Percentiles rank a stretch among this genome's conserved stretches.
Evolutionary conservation across 164 flowering plant genomes (phyloP).

Genomic region (Dillenia turbinata): DNA sequence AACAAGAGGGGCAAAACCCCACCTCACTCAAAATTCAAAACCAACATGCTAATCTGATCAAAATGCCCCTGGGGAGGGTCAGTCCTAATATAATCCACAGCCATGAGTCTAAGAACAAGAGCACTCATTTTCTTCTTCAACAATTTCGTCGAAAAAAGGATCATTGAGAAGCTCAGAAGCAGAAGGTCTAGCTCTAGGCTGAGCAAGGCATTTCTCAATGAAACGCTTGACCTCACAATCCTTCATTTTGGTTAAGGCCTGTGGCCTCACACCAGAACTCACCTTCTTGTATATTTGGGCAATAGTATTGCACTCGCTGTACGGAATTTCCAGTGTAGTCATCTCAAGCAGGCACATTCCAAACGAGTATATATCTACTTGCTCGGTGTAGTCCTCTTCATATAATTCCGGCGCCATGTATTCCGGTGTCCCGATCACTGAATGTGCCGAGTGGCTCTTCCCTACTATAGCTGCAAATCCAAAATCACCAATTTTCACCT

Average conservation of each 20-base stretch:
- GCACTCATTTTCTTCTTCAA: constrained; percentile 35
- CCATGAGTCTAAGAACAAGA: not conserved
- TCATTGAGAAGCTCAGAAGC: constrained; percentile 64
- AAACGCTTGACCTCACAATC: constrained; percentile 57
- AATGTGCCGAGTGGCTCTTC: constrained; percentile 64
- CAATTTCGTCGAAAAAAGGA: constrained; percentile 52
- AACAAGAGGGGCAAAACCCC: too few relatives aligned
- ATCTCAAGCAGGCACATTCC: constrained; percentile 75
- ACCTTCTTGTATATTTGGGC: constrained; percentile 77
- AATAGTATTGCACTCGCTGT: constrained; percentile 64
- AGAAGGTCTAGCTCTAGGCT: constrained; percentile 59
- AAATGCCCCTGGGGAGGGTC: not conserved
- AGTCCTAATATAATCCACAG: not conserved
- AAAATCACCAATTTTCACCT: constrained; percentile 84
- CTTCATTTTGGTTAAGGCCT: constrained; percentile 50
- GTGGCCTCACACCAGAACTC: constrained; percentile 53
- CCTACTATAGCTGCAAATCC: constrained; percentile 74
- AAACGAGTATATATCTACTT: constrained; percentile 75
- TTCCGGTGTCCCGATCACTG: constrained; percentile 76
- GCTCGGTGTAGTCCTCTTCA: constrained; percentile 74
- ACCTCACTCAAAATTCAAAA: too few relatives aligned
- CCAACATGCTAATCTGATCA: too few relatives aligned
- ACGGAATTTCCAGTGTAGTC: constrained; percentile 72
- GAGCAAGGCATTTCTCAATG: constrained; percentile 65
- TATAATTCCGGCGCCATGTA: constrained; percentile 87